A percentile compares a stretch with the other conserved stretches of the same genome.
These are phyloP conservation scores for Aspergillus latus DNA, from an alignment of 2,329 filamentous ascomycete species.

Conservation along the genomic window DNA sequence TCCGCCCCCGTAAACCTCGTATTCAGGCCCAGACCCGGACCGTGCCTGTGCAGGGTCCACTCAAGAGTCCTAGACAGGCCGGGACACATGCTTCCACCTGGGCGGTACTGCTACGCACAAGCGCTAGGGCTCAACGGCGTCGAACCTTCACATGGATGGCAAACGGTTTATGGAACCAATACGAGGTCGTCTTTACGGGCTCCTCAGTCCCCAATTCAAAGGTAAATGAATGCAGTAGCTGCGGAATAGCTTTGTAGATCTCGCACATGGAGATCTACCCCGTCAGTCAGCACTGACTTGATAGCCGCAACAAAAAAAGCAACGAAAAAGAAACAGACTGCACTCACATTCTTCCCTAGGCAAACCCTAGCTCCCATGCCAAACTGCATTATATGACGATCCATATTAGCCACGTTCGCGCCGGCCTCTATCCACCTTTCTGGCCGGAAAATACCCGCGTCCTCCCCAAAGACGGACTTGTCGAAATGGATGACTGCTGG, in stretches of 20 bases:
- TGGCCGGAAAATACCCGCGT: not conserved
- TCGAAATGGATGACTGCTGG: slow-evolving; percentile 10
- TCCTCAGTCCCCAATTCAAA: slow-evolving; percentile 11
- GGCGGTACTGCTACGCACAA: not conserved
- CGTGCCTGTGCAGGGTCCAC: not conserved
- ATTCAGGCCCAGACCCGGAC: too few relatives aligned
- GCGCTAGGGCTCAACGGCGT: not conserved
- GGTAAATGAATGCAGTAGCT: slow-evolving; percentile 10
- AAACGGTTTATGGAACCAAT: slow-evolving; percentile 20
- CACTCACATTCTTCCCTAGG: slow-evolving; percentile 15
- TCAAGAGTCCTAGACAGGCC: not conserved
- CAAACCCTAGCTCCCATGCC: slow-evolving; percentile 14
- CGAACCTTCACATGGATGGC: slow-evolving; percentile 3
- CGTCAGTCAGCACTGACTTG: not conserved
- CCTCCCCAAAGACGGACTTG: slow-evolving; percentile 2
- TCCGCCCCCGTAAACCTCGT: too few relatives aligned
- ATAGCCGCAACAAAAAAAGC: too few relatives aligned
- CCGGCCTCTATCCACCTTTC: slow-evolving; percentile 2
- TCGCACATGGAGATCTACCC: slow-evolving; percentile 18
- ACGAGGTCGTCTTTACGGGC: slow-evolving; percentile 10
- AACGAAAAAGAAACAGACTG: too few relatives aligned
- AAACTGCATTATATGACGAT: slow-evolving; percentile 14
- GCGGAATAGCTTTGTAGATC: slow-evolving; percentile 19
- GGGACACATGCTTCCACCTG: not conserved
- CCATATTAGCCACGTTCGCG: not conserved